phyloP scores from a whole-genome alignment of 2,329 filamentous ascomycete species.

The Blastomyces percursus region DNA sequence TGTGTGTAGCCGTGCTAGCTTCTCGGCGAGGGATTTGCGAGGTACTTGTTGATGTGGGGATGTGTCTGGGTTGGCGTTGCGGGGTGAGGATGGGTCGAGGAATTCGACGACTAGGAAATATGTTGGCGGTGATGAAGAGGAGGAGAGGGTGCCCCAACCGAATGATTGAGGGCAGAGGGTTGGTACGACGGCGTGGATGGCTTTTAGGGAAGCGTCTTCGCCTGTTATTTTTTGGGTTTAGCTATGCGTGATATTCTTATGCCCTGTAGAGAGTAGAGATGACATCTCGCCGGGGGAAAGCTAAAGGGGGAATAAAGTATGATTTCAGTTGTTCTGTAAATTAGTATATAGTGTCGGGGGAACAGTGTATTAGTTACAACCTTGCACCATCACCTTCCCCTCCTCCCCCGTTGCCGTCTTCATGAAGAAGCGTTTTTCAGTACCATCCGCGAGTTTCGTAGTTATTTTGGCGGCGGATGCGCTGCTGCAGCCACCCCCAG shows the following conservation, averaged over 20 bases:
- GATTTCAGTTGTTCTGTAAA: neutral
- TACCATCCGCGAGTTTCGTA: constrained; percentile 5
- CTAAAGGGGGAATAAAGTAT: neutral
- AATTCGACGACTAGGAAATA: constrained; percentile 65
- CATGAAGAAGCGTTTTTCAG: constrained; percentile 29
- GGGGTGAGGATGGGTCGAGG: constrained; percentile 48
- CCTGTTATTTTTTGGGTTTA: constrained; percentile 36
- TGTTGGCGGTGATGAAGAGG: constrained; percentile 20
- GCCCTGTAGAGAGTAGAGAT: neutral
- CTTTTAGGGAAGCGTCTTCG: constrained; percentile 73
- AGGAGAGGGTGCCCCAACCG: constrained; percentile 54
- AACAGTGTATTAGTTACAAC: neutral
- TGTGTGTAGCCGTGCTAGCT: constrained; percentile 68
- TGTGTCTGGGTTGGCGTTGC: neutral
- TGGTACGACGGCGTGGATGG: constrained; percentile 62
- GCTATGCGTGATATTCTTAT: neutral
- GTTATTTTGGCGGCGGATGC: neutral
- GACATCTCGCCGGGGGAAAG: neutral
- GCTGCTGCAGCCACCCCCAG: constrained; percentile 1
- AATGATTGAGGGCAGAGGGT: constrained; percentile 64
- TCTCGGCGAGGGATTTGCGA: constrained; percentile 55
- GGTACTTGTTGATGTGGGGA: constrained; percentile 32
- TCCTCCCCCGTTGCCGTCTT: constrained; percentile 28
- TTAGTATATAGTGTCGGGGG: neutral
- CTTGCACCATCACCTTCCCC: constrained; percentile 27